phyloP scores from a whole-genome alignment of 1,284 basidiomycete species.

The Stygiomarasmius scandens region DNA sequence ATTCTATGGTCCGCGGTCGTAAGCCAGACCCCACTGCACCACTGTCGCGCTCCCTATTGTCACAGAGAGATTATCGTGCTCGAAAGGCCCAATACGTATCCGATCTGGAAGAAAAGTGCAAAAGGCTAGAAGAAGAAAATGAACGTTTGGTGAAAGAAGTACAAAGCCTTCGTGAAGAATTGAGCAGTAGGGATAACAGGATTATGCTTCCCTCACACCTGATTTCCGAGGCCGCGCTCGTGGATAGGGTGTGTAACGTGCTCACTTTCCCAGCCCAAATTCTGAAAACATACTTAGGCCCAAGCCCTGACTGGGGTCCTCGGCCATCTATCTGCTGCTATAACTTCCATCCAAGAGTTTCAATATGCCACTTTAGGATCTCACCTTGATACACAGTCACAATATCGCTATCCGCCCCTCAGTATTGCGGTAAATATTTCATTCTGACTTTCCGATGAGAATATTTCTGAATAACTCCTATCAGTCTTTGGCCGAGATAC shows the following conservation, averaged over 20 bases:
- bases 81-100: constrained; percentile 9
- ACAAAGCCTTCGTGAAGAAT: neutral
- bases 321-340: neutral
- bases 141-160: constrained; percentile 5
- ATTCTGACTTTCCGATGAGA: no score
- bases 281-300: neutral
- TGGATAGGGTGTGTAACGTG: neutral
- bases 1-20: constrained; percentile 14
- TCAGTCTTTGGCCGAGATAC: no score
- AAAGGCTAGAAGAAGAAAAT: constrained; percentile 6
- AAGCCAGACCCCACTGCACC: constrained; percentile 10
- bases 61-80: constrained; percentile 13
- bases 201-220: neutral
- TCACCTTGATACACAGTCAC: neutral
- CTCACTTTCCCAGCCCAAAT: no score
- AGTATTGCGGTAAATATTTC: no score
- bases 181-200: neutral
- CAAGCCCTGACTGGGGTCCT: constrained; percentile 10
- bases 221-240: constrained; percentile 5
- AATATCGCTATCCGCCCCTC: no score
- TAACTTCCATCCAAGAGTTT: constrained; percentile 5
- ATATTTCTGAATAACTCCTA: no score
- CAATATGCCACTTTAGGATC: neutral
- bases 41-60: constrained; percentile 10
- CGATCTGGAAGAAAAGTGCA: constrained; percentile 7